Conservation (phyloP, 2,329 filamentous ascomycete genomes). For the Penicillium sp. region DNA sequence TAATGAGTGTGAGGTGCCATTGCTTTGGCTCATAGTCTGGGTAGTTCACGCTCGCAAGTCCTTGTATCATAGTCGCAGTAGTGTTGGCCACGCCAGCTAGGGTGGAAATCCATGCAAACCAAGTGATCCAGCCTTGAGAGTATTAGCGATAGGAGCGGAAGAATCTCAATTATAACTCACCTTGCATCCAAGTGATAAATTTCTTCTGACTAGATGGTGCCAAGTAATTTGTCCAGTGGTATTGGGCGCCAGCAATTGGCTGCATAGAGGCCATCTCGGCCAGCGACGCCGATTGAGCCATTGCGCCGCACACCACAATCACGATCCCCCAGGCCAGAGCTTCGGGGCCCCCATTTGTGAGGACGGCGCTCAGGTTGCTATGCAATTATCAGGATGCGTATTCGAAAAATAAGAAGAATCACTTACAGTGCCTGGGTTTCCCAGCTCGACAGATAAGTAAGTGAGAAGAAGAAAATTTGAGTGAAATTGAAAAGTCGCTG, state of each 20-base stretch:
- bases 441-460: constrained; percentile 14
- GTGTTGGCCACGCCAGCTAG: constrained; percentile 37
- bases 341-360: constrained; percentile 27
- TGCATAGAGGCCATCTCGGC: constrained; percentile 45
- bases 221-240: constrained; percentile 44
- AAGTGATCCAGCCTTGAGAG: constrained; percentile 42
- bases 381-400: background rate
- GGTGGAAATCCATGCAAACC: constrained; percentile 43
- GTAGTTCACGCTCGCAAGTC: constrained; percentile 33
- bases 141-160: background rate
- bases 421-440: constrained; percentile 13
- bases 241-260: constrained; percentile 46
- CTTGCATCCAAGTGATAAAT: constrained; percentile 37
- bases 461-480: constrained; percentile 14
- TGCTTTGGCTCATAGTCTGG: constrained; percentile 33
- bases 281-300: constrained; percentile 31
- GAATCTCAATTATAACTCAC: constrained; percentile 18
- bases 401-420: background rate
- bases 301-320: constrained; percentile 26
- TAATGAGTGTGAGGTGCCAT: constrained; percentile 45
- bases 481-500: constrained; percentile 15
- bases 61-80: constrained; percentile 38
- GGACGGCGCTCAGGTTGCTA: constrained; percentile 6
- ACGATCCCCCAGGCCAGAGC: constrained; percentile 29
- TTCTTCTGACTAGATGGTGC: constrained; percentile 29